Conservation (phyloP, 345 rosid genomes). For the Hibiscus mutabilis region DNA sequence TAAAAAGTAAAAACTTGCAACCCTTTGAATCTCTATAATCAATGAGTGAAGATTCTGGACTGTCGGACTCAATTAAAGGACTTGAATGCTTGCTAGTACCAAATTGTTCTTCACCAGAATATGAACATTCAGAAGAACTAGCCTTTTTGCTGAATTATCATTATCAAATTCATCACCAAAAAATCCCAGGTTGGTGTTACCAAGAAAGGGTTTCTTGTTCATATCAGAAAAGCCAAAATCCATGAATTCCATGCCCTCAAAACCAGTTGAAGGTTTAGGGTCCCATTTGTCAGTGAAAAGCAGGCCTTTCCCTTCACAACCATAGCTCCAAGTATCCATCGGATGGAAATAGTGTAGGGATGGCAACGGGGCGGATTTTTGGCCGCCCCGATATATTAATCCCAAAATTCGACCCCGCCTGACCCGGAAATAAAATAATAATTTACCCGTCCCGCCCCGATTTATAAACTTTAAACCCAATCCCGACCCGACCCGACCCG, state of each 20-base stretch:
- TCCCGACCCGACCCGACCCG: no score
- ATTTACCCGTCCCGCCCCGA: no score
- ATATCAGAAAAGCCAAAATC: constrained; percentile 15
- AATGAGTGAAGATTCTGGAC: constrained; percentile 40
- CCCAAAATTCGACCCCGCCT: no score
- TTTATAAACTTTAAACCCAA: no score
- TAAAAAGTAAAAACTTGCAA: constrained; percentile 13
- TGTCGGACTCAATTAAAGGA: constrained; percentile 29
- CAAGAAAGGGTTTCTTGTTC: constrained; percentile 22
- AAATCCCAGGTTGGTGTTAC: constrained; percentile 20
- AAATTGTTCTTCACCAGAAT: constrained; percentile 31
- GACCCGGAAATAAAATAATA: no score
- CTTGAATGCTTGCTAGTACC: constrained; percentile 32
- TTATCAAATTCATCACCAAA: constrained; percentile 24
- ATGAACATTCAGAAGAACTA: constrained; percentile 20
- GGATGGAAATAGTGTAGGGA: no score
- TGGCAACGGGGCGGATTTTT: no score
- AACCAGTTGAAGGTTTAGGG: constrained; percentile 15
- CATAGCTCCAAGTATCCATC: constrained; percentile 53
- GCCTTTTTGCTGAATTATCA: constrained; percentile 20
- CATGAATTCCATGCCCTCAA: constrained; percentile 28
- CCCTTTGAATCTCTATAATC: constrained; percentile 27
- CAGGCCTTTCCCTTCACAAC: constrained; percentile 29
- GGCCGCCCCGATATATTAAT: no score
- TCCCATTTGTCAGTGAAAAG: constrained; percentile 30